phyloP scores from a whole-genome alignment of 192 early-diverging fungal species.

The Dimargaris xerosporica region DNA sequence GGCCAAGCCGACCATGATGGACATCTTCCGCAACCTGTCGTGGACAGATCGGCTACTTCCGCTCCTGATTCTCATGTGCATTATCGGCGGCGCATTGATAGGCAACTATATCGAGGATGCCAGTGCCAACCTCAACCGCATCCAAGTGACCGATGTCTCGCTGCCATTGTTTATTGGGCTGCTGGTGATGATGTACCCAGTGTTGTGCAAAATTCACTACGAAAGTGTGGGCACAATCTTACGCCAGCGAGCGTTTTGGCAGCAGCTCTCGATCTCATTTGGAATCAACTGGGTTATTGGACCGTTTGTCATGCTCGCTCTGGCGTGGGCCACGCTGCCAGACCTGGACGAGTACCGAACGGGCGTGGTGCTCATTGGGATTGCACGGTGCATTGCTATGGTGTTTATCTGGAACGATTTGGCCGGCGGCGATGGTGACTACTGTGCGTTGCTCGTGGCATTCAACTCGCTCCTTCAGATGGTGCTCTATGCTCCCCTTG shows the following conservation, averaged over 20 bases:
- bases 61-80: conserved; percentile 27
- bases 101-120: conserved; percentile 41
- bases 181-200: conserved; percentile 60
- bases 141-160: conserved; percentile 46
- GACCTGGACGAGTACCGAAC: conserved; percentile 48
- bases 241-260: conserved; percentile 24
- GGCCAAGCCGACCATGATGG: no score
- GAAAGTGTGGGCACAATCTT: conserved; percentile 27
- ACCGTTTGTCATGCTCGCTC: conserved; percentile 44
- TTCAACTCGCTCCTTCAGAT: conserved; percentile 55
- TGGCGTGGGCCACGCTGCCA: conserved; percentile 50
- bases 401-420: conserved; percentile 64
- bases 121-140: conserved; percentile 29
- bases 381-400: conserved; percentile 59
- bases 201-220: conserved; percentile 42
- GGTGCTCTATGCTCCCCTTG: conserved; percentile 40
- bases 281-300: conserved; percentile 52
- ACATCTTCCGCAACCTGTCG: conserved; percentile 14
- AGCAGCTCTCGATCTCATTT: conserved; percentile 37
- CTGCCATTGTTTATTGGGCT: conserved; percentile 50
- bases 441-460: conserved; percentile 53
- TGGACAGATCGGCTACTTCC: conserved; percentile 25
- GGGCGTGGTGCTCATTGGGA: conserved; percentile 35
- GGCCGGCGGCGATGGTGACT: conserved; percentile 44
- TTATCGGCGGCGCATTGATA: conserved; percentile 39